Conservation (phyloP, 2,329 filamentous ascomycete genomes). For the Penicillium digitatum region DNA sequence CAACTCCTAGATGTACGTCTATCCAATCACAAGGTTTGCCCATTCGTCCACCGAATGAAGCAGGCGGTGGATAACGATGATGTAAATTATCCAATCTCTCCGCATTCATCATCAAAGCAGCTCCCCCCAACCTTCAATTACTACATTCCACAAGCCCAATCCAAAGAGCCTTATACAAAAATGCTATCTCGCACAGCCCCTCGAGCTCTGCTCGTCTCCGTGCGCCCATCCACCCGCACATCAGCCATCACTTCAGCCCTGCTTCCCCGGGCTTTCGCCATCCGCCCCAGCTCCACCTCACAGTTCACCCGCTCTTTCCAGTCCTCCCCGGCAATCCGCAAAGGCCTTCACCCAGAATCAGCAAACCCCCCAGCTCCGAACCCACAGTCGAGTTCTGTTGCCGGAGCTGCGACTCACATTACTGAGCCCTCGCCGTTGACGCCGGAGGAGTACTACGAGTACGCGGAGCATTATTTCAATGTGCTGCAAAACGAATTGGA, state of each 20-base stretch:
- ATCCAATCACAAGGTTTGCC: constrained; percentile 4
- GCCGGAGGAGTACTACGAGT: constrained; percentile 68
- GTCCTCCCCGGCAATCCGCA: constrained; percentile 33
- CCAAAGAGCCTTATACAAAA: constrained; percentile 9
- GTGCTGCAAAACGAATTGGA: constrained; percentile 61
- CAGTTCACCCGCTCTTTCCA: constrained; percentile 32
- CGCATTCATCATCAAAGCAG: constrained; percentile 8
- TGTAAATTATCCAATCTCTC: constrained; percentile 10
- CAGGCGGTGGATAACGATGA: constrained; percentile 8
- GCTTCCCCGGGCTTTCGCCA: constrained; percentile 13
- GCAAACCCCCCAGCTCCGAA: constrained; percentile 49
- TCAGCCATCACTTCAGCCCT: constrained; percentile 14
- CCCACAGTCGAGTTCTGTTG: constrained; percentile 39
- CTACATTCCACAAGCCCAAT: background rate
- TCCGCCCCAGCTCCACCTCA: constrained; percentile 8
- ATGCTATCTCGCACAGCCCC: constrained; percentile 43
- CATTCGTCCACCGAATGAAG: background rate
- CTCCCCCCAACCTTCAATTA: background rate
- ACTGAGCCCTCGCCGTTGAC: constrained; percentile 61
- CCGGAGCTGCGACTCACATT: constrained; percentile 40
- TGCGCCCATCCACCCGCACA: constrained; percentile 23
- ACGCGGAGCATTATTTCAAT: constrained; percentile 72
- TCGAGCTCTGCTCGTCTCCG: constrained; percentile 33
- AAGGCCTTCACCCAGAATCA: constrained; percentile 59
- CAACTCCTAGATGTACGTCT: background rate